phyloP scores from a whole-genome alignment of 176 grass and related monocot genomes.

The Eremochloa ophiuroides region DNA sequence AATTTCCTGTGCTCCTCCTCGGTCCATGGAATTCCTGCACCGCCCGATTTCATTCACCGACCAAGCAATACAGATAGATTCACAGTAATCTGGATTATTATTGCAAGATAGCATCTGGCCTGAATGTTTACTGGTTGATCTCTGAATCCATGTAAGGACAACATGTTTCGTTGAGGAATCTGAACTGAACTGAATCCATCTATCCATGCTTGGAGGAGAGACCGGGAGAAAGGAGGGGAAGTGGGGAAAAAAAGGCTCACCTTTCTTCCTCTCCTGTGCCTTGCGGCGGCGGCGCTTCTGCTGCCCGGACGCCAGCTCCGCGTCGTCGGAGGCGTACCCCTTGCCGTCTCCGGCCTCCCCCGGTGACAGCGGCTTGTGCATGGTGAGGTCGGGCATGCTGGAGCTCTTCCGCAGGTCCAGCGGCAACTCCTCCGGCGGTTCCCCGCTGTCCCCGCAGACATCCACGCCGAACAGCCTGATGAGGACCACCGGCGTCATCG shows the following conservation, averaged over 20 bases:
- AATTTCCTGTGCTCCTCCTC: conserved; percentile 95
- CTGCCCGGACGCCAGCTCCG: conserved; percentile 29
- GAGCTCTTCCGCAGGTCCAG: conserved; percentile 20
- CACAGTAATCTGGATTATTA: not conserved
- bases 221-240: no score
- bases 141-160: not conserved
- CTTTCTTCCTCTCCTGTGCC: conserved; percentile 78
- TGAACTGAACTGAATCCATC: not conserved
- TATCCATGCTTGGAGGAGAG: no score
- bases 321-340: conserved; percentile 60
- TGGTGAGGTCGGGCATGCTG: conserved; percentile 36
- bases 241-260: no score
- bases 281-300: conserved; percentile 52
- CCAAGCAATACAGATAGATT: not conserved
- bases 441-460: not conserved
- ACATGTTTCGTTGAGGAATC: not conserved
- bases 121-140: not conserved
- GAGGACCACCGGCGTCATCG: not conserved
- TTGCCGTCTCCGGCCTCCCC: not conserved
- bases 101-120: not conserved
- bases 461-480: conserved; percentile 22
- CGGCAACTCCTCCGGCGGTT: not conserved
- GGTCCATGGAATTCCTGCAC: conserved; percentile 80
- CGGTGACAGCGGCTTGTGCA: not conserved
- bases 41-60: not conserved